Conservation (phyloP, 345 rosid genomes). For the Rhodamnia rubescens region DNA sequence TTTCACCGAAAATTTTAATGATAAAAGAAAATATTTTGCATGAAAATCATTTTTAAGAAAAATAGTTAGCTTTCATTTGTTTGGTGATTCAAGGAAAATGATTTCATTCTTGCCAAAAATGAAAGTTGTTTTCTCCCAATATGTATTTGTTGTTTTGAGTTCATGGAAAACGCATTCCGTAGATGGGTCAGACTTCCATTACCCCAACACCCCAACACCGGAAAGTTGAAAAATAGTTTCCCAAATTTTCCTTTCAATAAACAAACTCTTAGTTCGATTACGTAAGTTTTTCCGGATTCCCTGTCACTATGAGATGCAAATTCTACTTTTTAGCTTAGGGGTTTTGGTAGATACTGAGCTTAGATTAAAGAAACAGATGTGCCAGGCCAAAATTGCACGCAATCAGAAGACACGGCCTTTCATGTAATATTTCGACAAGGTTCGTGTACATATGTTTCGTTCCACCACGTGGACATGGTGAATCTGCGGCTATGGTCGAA, state of each 20-base stretch:
- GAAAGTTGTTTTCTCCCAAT: too few relatives aligned
- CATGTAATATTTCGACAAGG: neutral
- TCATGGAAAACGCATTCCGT: neutral
- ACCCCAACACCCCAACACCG: rapidly evolving
- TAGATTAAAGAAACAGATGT: neutral
- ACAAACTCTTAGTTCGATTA: too few relatives aligned
- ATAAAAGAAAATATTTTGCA: too few relatives aligned
- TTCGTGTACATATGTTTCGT: neutral
- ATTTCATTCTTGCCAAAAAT: too few relatives aligned
- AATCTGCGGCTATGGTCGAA: neutral
- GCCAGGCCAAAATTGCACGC: neutral
- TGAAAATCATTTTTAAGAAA: too few relatives aligned
- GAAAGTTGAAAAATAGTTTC: neutral
- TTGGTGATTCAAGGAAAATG: too few relatives aligned
- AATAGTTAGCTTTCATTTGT: too few relatives aligned
- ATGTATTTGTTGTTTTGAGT: too few relatives aligned
- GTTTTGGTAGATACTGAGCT: neutral
- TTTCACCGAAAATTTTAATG: too few relatives aligned
- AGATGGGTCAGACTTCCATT: too few relatives aligned
- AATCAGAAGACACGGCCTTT: neutral
- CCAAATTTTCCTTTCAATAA: too few relatives aligned
- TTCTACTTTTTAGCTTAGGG: neutral
- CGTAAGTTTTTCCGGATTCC: neutral
- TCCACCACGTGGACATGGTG: neutral
- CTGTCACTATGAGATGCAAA: neutral